A percentile compares a stretch with the other conserved stretches of the same genome.
These are phyloP conservation scores for Teunomyces atbi DNA, from an alignment of 805 yeast species.

Conservation along the genomic window DNA sequence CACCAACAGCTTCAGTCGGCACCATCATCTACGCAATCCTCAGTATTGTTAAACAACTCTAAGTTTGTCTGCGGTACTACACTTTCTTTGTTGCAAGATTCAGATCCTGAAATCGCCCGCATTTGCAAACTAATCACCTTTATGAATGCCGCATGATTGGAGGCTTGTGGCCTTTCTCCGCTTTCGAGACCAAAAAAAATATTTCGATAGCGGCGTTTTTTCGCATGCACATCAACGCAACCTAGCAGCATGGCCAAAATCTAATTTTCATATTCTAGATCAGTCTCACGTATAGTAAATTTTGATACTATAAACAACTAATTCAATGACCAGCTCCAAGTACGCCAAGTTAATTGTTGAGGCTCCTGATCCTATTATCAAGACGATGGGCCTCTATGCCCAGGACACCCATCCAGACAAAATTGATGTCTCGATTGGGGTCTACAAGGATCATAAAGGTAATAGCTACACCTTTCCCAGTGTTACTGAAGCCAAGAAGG, in stretches of 20 bases:
- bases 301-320: no score
- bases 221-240: not conserved
- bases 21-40: constrained; percentile 5
- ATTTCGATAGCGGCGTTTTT: not conserved
- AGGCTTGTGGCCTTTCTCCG: not conserved
- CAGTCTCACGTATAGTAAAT: no score
- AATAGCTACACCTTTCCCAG: constrained; percentile 37
- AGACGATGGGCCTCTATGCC: constrained; percentile 17
- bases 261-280: no score
- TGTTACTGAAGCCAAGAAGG: constrained; percentile 35
- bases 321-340: constrained; percentile 15
- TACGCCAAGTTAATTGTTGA: constrained; percentile 17
- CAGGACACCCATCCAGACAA: constrained; percentile 31
- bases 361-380: constrained; percentile 29
- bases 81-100: constrained; percentile 4
- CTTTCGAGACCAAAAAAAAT: not conserved
- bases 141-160: not conserved
- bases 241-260: not conserved
- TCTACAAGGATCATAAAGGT: constrained; percentile 42
- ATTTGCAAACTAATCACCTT: constrained; percentile 3
- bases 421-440: constrained; percentile 45
- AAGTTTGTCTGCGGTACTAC: constrained; percentile 30
- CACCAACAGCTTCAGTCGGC: constrained; percentile 1
- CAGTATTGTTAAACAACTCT: constrained; percentile 28
- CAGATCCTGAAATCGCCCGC: not conserved